These are phyloP conservation scores for Hippophae rhamnoides DNA, from an alignment of 306 rosid species.

Conservation along the genomic window DNA sequence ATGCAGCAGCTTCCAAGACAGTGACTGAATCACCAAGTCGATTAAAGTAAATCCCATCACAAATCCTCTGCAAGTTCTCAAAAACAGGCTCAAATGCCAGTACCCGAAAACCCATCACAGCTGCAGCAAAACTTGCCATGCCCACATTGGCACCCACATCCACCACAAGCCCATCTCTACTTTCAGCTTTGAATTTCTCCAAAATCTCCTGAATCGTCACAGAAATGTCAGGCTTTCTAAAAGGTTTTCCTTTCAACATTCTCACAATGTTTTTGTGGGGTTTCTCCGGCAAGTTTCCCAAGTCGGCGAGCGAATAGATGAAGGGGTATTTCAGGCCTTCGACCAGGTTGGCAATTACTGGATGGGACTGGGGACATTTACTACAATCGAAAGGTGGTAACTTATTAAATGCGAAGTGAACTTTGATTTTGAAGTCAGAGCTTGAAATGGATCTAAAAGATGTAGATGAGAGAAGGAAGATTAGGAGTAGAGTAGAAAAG, in stretches of 20 bases:
- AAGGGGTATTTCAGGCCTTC: slow-evolving; percentile 76
- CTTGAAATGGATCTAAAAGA: slow-evolving; percentile 13
- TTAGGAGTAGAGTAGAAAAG: slow-evolving; percentile 30
- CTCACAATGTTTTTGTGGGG: slow-evolving; percentile 86
- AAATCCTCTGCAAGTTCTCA: slow-evolving; percentile 88
- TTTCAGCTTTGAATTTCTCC: slow-evolving; percentile 42
- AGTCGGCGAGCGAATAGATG: slow-evolving; percentile 74
- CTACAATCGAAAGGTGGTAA: slow-evolving; percentile 68
- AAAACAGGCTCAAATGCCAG: slow-evolving; percentile 85
- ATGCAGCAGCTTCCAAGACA: slow-evolving; percentile 71
- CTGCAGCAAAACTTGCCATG: slow-evolving; percentile 88
- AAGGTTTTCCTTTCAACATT: slow-evolving; percentile 68
- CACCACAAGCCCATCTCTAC: slow-evolving; percentile 53
- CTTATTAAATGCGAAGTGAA: slow-evolving; percentile 25
- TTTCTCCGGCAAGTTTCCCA: slow-evolving; percentile 78
- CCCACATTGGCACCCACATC: slow-evolving; percentile 98
- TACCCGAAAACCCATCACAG: slow-evolving; percentile 81
- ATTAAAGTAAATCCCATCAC: slow-evolving; percentile 84
- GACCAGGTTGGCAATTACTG: slow-evolving; percentile 62
- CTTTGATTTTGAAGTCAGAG: slow-evolving; percentile 17
- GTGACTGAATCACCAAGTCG: slow-evolving; percentile 75
- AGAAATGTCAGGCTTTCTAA: slow-evolving; percentile 78
- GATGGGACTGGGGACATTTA: slow-evolving; percentile 68
- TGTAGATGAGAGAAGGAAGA: slow-evolving; percentile 39
- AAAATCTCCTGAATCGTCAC: slow-evolving; percentile 69